Percentiles rank a stretch among this genome's conserved stretches.
Conservation (phyloP, 768 basidiomycete species). For the Serendipita sp. region DNA sequence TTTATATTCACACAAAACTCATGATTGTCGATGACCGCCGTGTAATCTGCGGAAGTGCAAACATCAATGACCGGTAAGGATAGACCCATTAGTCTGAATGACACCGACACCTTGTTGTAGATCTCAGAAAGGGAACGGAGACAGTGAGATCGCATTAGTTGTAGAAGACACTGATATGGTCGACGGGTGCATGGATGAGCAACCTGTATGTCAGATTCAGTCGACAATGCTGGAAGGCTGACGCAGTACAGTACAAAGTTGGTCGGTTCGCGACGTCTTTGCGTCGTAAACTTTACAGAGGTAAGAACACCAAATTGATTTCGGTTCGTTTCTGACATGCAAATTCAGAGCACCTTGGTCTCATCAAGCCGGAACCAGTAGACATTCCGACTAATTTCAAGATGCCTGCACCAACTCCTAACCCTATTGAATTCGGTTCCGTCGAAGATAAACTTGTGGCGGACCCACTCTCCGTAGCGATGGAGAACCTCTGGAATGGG, state of each 20-base stretch:
- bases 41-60: conserved; percentile 91
- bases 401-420: conserved; percentile 59
- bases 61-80: conserved; percentile 57
- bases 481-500: conserved; percentile 41
- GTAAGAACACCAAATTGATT: conserved; percentile 23
- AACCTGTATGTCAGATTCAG: conserved; percentile 21
- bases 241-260: conserved; percentile 34
- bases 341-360: conserved; percentile 63
- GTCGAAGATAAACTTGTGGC: conserved; percentile 51
- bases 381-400: conserved; percentile 42
- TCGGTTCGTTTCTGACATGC: conserved; percentile 6
- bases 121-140: conserved; percentile 50
- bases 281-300: conserved; percentile 68
- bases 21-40: conserved; percentile 91
- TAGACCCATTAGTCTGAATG: background rate
- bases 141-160: conserved; percentile 86
- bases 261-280: conserved; percentile 71
- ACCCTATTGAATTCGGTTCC: conserved; percentile 43
- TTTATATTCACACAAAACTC: conserved; percentile 76
- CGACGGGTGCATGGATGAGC: conserved; percentile 60
- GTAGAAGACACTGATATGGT: conserved; percentile 80
- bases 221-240: background rate
- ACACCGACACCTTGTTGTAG: background rate
- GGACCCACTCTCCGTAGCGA: conserved; percentile 56
- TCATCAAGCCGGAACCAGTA: conserved; percentile 42